A percentile compares a stretch with the other conserved stretches of the same genome.
Conservation (phyloP, 768 basidiomycete species). For the Mycena filopes region DNA sequence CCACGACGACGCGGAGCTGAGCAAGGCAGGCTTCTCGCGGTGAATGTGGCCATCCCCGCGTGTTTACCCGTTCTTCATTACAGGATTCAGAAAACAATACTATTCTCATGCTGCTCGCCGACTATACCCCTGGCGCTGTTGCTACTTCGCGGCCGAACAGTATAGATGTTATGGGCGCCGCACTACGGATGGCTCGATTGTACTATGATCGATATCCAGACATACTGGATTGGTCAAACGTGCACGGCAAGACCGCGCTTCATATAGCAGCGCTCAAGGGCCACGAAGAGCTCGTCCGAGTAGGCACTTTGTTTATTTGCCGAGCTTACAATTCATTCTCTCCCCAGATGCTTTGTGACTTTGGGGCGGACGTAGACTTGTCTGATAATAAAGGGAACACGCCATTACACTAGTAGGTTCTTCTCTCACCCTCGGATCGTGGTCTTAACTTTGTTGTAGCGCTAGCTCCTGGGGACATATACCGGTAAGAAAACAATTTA, state of each 20-base stretch:
- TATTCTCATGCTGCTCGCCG: slow-evolving; percentile 92
- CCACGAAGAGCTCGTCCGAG: slow-evolving; percentile 89
- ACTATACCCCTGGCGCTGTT: slow-evolving; percentile 64
- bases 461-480: slow-evolving; percentile 91
- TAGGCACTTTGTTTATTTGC: slow-evolving; percentile 50
- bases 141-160: slow-evolving; percentile 52
- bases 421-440: slow-evolving; percentile 14
- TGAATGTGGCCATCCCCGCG: slow-evolving; percentile 6
- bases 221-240: slow-evolving; percentile 93
- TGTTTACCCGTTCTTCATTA: slow-evolving; percentile 31
- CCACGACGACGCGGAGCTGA: slow-evolving; percentile 94
- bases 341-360: slow-evolving; percentile 86
- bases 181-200: slow-evolving; percentile 85
- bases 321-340: slow-evolving; percentile 23
- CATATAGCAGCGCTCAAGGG: slow-evolving; percentile 91
- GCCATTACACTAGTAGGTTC: slow-evolving; percentile 88
- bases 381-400: slow-evolving; percentile 94
- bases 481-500: slow-evolving; percentile 59
- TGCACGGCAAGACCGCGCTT: slow-evolving; percentile 88
- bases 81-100: slow-evolving; percentile 95
- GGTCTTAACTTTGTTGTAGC: slow-evolving; percentile 50
- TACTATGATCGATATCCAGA: slow-evolving; percentile 90
- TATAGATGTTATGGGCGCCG: slow-evolving; percentile 75
- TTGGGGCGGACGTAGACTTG: slow-evolving; percentile 90
- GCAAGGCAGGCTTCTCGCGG: slow-evolving; percentile 68